phyloP scores from a whole-genome alignment of 2,329 filamentous ascomycete species.

The Penicillium sp. region DNA sequence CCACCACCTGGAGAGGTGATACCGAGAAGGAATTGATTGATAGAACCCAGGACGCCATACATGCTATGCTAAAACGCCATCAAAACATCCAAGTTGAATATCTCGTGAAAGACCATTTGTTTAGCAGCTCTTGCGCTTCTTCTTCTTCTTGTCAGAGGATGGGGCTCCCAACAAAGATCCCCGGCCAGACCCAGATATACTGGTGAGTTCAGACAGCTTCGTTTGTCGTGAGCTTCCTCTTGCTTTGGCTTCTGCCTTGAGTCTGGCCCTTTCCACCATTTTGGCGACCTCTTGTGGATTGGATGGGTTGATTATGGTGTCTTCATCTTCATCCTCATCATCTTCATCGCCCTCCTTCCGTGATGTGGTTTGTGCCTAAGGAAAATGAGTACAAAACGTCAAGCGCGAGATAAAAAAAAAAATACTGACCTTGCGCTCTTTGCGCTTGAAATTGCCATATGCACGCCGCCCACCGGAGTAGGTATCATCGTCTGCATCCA shows the following conservation, averaged over 20 bases:
- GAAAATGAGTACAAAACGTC: conserved; percentile 1
- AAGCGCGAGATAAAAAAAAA: background rate
- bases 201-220: conserved; percentile 25
- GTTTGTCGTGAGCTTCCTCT: conserved; percentile 6
- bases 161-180: background rate
- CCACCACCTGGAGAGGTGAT: background rate
- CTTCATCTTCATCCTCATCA: conserved; percentile 8
- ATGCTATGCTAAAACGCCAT: conserved; percentile 14
- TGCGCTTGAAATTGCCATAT: conserved; percentile 42
- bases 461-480: conserved; percentile 33
- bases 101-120: background rate
- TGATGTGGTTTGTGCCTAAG: background rate
- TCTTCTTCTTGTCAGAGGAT: conserved; percentile 11
- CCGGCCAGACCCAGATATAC: conserved; percentile 30
- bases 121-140: conserved; percentile 23
- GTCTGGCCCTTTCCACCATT: conserved; percentile 12
- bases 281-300: background rate
- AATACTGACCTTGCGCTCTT: conserved; percentile 26
- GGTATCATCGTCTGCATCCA: conserved; percentile 33
- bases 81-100: background rate
- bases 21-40: background rate
- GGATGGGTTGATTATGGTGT: background rate
- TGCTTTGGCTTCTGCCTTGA: conserved; percentile 18
- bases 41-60: conserved; percentile 5
- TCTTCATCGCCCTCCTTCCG: conserved; percentile 12